Base-by-base conservation (phyloP, 23 red algal species). In the Pyropia haitanensis region DNA sequence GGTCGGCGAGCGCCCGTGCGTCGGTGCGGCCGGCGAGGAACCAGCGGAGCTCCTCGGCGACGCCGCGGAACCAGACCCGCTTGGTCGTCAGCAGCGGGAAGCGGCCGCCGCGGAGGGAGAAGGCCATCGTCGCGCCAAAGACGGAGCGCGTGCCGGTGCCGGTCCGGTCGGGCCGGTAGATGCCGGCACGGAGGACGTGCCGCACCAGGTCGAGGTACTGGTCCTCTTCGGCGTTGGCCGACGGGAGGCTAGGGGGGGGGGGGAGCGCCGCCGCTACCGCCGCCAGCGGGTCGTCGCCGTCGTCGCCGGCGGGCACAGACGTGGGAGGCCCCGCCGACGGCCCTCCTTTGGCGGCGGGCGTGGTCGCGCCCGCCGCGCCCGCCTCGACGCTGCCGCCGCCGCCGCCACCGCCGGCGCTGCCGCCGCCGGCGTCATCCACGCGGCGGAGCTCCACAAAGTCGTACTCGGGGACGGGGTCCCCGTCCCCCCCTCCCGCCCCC, bases 31-130 rank as follows among this genome's bases (percentile, higher is more conserved):
- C 93, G 51, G 57, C 51, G 30, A 97, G 70, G 17, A 97, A 90
- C 93, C 93, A 97, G 51, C 90, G 75, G 23, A 97, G 39, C 71
- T 97, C 93, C 70, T 97, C 80, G 14, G 85, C 93, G 17, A 97
- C 85, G 54, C 85, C 93, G 27, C 81, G 80, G 85, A 86, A 97
- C 67, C 90, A 97, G 1, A 97, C 93, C 39, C 82, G 70, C 62
- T 97, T 97, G 23, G 93, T 97, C 9, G 93, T 97, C 27, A 97
- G 63, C 27, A 97, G 65, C 26, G 93, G 93, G 48, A 97, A 89
- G 1, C 74, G 70, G 18, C 44, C 10, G 8, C 58, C 14, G 4
- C 84, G 93, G 15, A 97, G 77, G 46, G 51, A 73, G 58, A 97
- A 97, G 6, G 80, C 73, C 93, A 97, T 97, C 21, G 64, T 67